Base-by-base conservation (phyloP, 2,329 filamentous ascomycete species). In the Pseudocercospora fuligena region DNA sequence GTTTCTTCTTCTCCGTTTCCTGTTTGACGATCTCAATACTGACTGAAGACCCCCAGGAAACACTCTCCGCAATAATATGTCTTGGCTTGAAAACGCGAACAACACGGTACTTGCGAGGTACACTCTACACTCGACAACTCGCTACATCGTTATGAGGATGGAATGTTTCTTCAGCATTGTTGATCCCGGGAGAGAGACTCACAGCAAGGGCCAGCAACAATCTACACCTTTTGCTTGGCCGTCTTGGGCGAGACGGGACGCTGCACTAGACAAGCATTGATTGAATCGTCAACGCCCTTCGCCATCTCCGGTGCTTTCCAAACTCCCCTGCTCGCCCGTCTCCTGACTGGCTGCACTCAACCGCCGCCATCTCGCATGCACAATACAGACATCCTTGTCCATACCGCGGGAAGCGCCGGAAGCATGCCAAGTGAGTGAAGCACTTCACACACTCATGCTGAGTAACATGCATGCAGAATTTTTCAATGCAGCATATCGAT, bases 371-470 rank as follows among this genome's bases (percentile, higher is more conserved):
- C 23, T 31, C 23, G 51, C 51, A 29, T 56, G 8, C 27, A 31
- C 27, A 19, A 29, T 27, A 31, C 21, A 29, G 51, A n/a, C 23
- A 56, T 56, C 51, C 51, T n/a, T 56, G 51, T 19, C 25, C 8
- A 27, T 19, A 19, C 16, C 51, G 27, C 51, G 51, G 51, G 16
- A 16, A 6, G 23, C 51, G 23, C 51, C 51, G 51, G 27, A 56
- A 56, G 51, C 25, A 56, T 56, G 51, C 23, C 27, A 56, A 56
- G 51, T 56, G 51, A 56, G 25, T 31, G 51, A 56, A 56, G 27
- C 12, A 31, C 25, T 56, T 31, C 23, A 2, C 3, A 19, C 16
- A 43, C 8, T 43, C 40, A 43, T n/a, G 51, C 16, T 27, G 51
- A n/a, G 14, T 21, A n/a, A 16, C 51, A 56, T 25, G 27, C 25